Conservation (phyloP, 768 basidiomycete species). For the Pleurotus cornucopiae region DNA sequence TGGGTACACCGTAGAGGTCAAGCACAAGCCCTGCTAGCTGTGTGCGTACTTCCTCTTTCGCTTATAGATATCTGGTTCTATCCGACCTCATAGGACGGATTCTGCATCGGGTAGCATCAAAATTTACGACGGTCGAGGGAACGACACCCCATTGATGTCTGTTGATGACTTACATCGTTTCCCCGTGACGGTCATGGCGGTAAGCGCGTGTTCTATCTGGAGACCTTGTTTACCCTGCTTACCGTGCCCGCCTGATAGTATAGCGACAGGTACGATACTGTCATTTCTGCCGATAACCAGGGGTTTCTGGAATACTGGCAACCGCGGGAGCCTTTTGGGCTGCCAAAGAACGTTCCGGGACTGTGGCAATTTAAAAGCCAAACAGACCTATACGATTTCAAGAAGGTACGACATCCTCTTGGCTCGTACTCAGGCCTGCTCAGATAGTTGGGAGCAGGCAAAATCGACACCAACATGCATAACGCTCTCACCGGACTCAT, state of each 20-base stretch:
- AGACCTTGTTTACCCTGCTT: slow-evolving; percentile 3
- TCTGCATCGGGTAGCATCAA: slow-evolving; percentile 67
- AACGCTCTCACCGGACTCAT: slow-evolving; percentile 84
- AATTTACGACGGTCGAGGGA: slow-evolving; percentile 91
- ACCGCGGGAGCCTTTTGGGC: slow-evolving; percentile 82
- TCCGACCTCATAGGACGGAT: slow-evolving; percentile 61
- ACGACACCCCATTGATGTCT: slow-evolving; percentile 70
- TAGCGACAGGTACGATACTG: slow-evolving; percentile 84
- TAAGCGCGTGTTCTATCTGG: slow-evolving; percentile 31
- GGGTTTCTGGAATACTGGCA: slow-evolving; percentile 98
- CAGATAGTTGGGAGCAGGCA: slow-evolving; percentile 42
- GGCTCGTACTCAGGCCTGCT: background rate
- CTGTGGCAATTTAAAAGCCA: slow-evolving; percentile 89
- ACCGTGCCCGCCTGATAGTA: slow-evolving; percentile 48
- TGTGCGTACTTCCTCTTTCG: slow-evolving; percentile 45
- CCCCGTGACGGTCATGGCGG: slow-evolving; percentile 89
- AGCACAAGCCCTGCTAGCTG: slow-evolving; percentile 81
- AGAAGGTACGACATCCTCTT: slow-evolving; percentile 62
- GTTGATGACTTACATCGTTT: slow-evolving; percentile 78
- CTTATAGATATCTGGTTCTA: slow-evolving; percentile 9
- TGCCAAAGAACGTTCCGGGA: slow-evolving; percentile 71
- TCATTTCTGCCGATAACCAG: slow-evolving; percentile 90
- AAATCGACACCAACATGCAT: slow-evolving; percentile 91
- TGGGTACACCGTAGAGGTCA: slow-evolving; percentile 93
- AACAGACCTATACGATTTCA: slow-evolving; percentile 96